Evolutionary conservation across 805 yeast genomes (phyloP), one percentile per base, ranked within the genome.

Genomic region (Henningerozyma blattae): DNA sequence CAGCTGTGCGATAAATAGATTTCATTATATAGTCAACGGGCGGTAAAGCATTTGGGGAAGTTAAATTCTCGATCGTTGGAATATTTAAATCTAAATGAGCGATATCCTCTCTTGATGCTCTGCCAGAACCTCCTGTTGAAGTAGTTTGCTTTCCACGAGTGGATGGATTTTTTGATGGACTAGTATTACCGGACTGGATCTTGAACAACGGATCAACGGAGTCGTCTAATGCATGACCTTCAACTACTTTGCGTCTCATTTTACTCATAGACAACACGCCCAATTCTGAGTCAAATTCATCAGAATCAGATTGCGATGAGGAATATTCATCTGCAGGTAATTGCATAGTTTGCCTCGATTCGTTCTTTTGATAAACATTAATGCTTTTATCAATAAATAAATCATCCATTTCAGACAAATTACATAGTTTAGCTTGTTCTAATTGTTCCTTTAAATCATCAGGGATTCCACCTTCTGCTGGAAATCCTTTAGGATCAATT

Each of bases 1-100:
- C 70, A 0, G 78, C 76, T 3, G 71, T 59, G 41, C 79, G 83
- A 45, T 70, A 72, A 29, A 80, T 68, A 30, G 75, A 52, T 35
- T 74, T 77, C 19, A 81, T 62, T 4, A 73, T 61, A 28, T 60
- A 56, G 36, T 72, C 77, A 12, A 68, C 63, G 4, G 86, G 77
- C 6, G 72, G 65, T 3, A 72, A 67, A 0, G 80, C 61, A 32
- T 65, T 61, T 2, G 76, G 70, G 0, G 74, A 63, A 0, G 76
- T 72, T 39, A 78, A 51, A 31, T 67, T 69, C 42, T 73, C 82
- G 27, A 79, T 54, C 1, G 78, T 71, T 7, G 75, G 65, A 8
- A 47, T 32, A 16, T 41, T 43, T 19, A 38, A 40, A 20, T 42
- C 49, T 15, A 37, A 32, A 10, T 34, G 20, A 10, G 27, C 15